phyloP scores from a whole-genome alignment of 2,329 filamentous ascomycete genomes.

The Chaetomium olivaceum region DNA sequence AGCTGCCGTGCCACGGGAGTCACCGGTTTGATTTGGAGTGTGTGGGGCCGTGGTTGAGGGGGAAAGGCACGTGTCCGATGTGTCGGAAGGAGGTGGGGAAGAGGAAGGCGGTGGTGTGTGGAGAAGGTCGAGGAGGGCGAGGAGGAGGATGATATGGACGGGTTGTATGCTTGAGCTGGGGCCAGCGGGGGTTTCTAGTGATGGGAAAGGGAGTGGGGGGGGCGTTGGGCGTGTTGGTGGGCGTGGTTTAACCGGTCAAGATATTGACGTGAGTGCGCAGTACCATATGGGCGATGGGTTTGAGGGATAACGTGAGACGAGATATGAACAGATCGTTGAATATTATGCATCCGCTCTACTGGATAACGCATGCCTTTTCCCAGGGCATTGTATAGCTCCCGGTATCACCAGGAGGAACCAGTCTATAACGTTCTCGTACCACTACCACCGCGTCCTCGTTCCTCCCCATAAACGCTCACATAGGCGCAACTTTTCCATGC shows the following conservation, averaged over 20 bases:
- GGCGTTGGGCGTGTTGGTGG: background rate
- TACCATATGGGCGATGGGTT: background rate
- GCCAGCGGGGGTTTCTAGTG: background rate
- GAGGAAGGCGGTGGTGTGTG: conserved; percentile 51
- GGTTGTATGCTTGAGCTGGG: conserved; percentile 45
- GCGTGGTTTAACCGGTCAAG: background rate
- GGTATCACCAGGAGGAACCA: background rate
- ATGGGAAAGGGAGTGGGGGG: background rate
- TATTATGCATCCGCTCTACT: background rate
- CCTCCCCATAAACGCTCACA: conserved; percentile 16
- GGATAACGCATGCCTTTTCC: background rate
- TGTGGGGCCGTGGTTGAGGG: conserved; percentile 63
- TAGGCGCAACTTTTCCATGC: conserved; percentile 31
- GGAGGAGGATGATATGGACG: conserved; percentile 55
- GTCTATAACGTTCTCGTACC: background rate
- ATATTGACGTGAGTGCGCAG: background rate
- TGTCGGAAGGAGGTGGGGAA: conserved; percentile 61
- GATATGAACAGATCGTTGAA: conserved; percentile 4
- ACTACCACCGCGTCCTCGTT: background rate
- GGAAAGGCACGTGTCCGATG: conserved; percentile 65
- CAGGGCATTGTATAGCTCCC: background rate
- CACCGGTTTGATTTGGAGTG: conserved; percentile 69
- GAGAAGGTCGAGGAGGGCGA: conserved; percentile 48
- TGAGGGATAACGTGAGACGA: background rate
- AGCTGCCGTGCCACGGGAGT: conserved; percentile 60